Percentiles rank a stretch among this genome's conserved stretches.
phyloP scores from a whole-genome alignment of 2,329 filamentous ascomycete genomes.

The Colletotrichum gloeosporioides region DNA sequence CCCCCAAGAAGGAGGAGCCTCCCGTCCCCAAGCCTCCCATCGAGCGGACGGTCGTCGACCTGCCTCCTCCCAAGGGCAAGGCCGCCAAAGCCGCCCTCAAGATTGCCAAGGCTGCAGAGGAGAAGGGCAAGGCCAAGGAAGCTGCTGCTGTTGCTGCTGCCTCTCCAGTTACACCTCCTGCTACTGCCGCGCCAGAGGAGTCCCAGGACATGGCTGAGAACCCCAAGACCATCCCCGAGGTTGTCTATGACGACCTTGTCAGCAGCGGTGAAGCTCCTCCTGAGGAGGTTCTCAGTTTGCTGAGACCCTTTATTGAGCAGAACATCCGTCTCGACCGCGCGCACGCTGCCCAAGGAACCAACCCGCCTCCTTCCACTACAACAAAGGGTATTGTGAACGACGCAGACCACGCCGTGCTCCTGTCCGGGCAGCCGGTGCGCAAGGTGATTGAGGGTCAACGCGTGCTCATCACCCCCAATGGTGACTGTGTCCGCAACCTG shows the following conservation, averaged over 20 bases:
- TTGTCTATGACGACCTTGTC: constrained; percentile 17
- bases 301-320: constrained; percentile 38
- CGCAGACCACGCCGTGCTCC: constrained; percentile 60
- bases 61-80: constrained; percentile 24
- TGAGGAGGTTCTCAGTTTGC: constrained; percentile 39
- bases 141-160: neutral
- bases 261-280: neutral
- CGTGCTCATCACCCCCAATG: constrained; percentile 77
- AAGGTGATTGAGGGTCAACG: constrained; percentile 69
- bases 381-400: constrained; percentile 55
- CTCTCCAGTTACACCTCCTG: neutral
- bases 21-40: constrained; percentile 11
- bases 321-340: constrained; percentile 4
- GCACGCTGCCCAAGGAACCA: neutral
- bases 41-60: constrained; percentile 30
- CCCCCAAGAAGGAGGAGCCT: constrained; percentile 23
- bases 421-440: constrained; percentile 63
- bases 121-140: constrained; percentile 22
- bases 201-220: constrained; percentile 17
- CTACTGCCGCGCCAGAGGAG: neutral
- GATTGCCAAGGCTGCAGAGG: constrained; percentile 8
- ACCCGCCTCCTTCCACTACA: constrained; percentile 25
- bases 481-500: constrained; percentile 77
- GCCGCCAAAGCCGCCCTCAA: constrained; percentile 26
- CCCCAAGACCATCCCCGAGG: constrained; percentile 17